A percentile compares a stretch with the other conserved stretches of the same genome.
Evolutionary conservation across 371 early-diverging fungal species (phyloP).

Genomic region (Dichotomocladium elegans): DNA sequence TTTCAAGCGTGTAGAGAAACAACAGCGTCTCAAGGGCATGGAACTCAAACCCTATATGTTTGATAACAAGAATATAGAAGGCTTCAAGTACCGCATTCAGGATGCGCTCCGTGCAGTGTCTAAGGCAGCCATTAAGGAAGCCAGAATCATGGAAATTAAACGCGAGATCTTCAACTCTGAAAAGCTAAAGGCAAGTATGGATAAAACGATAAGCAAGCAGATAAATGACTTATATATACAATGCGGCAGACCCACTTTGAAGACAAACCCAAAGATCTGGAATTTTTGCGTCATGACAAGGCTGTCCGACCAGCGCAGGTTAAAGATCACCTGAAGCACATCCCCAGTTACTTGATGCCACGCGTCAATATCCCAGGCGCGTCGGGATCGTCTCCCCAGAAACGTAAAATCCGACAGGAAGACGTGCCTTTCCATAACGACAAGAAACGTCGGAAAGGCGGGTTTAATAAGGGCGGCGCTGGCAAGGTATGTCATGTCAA

Average conservation of each 20-base stretch:
- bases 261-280: conserved; percentile 91
- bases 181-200: conserved; percentile 66
- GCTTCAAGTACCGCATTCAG: conserved; percentile 86
- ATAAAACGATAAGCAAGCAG: not conserved
- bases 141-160: conserved; percentile 90
- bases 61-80: conserved; percentile 87
- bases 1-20: conserved; percentile 70
- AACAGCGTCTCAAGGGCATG: conserved; percentile 60
- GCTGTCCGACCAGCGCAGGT: conserved; percentile 78
- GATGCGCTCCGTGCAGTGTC: conserved; percentile 88
- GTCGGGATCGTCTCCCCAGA: conserved; percentile 5
- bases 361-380: conserved; percentile 48
- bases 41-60: conserved; percentile 77
- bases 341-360: conserved; percentile 89
- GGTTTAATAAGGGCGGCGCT: no score
- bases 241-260: conserved; percentile 94
- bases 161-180: conserved; percentile 91
- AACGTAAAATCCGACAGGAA: conserved; percentile 1
- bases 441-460: conserved; percentile 23
- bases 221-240: not conserved
- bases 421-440: conserved; percentile 29
- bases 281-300: conserved; percentile 89
- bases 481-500: no score
- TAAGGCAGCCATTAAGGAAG: conserved; percentile 74
- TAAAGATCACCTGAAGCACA: conserved; percentile 86